Percentiles rank a stretch among this genome's conserved stretches.
phyloP scores from a whole-genome alignment of 176 grass and related monocot genomes.

The Miscanthus lutarioriparius region DNA sequence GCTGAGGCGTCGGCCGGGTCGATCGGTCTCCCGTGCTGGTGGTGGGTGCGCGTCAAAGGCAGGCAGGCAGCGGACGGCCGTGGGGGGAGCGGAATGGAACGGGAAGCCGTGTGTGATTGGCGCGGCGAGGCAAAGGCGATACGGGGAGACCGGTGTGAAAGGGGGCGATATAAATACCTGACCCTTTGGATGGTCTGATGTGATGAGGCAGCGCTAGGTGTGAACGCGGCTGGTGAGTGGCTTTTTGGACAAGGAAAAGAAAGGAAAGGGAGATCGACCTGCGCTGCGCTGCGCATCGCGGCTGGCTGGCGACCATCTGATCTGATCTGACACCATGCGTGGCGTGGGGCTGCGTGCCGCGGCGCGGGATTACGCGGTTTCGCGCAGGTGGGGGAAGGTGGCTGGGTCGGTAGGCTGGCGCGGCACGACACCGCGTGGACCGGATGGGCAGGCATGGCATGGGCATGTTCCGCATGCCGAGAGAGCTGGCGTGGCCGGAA shows the following conservation, averaged over 20 bases:
- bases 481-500: neutral
- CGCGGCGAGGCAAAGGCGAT: neutral
- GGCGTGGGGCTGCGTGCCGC: slow-evolving; percentile 33
- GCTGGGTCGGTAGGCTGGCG: slow-evolving; percentile 27
- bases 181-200: slow-evolving; percentile 6
- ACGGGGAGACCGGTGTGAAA: slow-evolving; percentile 55
- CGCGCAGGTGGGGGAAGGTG: neutral
- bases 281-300: neutral
- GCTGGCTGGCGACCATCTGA: neutral
- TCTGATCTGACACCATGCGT: neutral
- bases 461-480: slow-evolving; percentile 1
- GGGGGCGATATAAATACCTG: slow-evolving; percentile 34
- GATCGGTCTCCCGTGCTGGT: slow-evolving; percentile 14
- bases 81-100: neutral
- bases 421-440: slow-evolving; percentile 58
- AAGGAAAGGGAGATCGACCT: neutral
- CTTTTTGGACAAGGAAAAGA: slow-evolving; percentile 58
- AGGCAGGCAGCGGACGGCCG: no score
- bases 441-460: neutral
- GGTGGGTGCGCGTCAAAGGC: slow-evolving; percentile 46
- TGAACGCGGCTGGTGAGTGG: slow-evolving; percentile 34
- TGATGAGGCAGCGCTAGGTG: neutral
- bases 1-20: neutral
- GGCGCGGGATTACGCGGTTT: slow-evolving; percentile 42
- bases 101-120: neutral